Evolutionary conservation across 2,329 filamentous ascomycete species (phyloP).

Genomic region (Aureobasidium melanogenum): DNA sequence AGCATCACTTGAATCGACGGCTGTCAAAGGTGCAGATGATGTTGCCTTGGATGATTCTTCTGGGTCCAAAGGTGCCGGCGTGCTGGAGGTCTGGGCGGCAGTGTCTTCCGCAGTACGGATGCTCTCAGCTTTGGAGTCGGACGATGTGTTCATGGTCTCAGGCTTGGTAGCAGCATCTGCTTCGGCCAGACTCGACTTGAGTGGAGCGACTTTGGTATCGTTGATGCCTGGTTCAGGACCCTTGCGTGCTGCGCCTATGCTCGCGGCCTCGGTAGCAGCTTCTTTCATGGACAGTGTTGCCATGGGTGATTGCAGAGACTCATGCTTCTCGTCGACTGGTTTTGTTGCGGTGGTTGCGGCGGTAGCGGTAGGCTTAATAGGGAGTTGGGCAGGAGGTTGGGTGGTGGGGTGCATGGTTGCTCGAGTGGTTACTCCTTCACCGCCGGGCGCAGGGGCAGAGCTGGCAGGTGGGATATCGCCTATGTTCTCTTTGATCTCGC

Average conservation of each 20-base stretch:
- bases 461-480: constrained; percentile 37
- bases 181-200: constrained; percentile 12
- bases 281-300: constrained; percentile 20
- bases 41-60: not conserved
- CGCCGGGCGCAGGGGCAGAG: constrained; percentile 17
- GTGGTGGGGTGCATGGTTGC: constrained; percentile 11
- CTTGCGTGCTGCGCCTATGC: constrained; percentile 13
- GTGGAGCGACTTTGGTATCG: constrained; percentile 13
- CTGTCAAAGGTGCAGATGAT: not conserved
- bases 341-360: not conserved
- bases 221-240: constrained; percentile 8
- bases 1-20: not conserved
- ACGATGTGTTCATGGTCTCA: constrained; percentile 21
- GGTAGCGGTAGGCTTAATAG: constrained; percentile 15
- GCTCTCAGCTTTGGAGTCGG: constrained; percentile 21
- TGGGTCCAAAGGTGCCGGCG: not conserved
- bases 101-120: constrained; percentile 17
- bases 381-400: not conserved
- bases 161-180: constrained; percentile 14
- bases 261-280: constrained; percentile 23
- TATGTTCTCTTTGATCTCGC: constrained; percentile 83
- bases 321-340: constrained; percentile 16
- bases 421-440: constrained; percentile 7
- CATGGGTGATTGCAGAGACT: constrained; percentile 20
- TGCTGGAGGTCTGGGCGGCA: not conserved